Conservation (phyloP, 192 early-diverging fungal species). For the Linnemannia elongata region DNA sequence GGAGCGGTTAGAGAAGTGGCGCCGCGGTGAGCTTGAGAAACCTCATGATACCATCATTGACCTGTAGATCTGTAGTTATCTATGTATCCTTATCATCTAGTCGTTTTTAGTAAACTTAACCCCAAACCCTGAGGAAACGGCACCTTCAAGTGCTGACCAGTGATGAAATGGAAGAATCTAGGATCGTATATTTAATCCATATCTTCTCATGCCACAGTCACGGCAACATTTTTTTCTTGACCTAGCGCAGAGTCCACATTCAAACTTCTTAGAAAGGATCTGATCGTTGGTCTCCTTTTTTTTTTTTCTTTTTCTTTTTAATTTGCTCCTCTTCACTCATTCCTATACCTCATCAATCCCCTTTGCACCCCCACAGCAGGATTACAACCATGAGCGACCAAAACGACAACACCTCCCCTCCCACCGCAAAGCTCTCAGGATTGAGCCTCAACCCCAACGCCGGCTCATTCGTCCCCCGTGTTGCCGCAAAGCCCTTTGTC, state of each 20-base stretch:
- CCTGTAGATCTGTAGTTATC: background rate
- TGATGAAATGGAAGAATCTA: conserved; percentile 5
- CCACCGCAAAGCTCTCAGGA: conserved; percentile 63
- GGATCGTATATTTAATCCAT: background rate
- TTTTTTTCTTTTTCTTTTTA: background rate
- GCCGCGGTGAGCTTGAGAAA: conserved; percentile 32
- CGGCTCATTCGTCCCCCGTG: conserved; percentile 75
- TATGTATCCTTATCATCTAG: background rate
- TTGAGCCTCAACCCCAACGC: conserved; percentile 75
- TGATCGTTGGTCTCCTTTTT: conserved; percentile 8
- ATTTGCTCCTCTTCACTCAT: conserved; percentile 7
- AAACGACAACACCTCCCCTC: conserved; percentile 31
- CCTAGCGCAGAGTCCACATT: background rate
- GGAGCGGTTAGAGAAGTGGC: conserved; percentile 33
- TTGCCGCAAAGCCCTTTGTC: conserved; percentile 79
- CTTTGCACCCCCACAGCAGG: background rate
- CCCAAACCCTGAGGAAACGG: background rate
- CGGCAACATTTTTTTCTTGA: conserved; percentile 3
- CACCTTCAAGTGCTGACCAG: background rate
- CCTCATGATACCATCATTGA: background rate
- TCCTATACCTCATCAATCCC: background rate
- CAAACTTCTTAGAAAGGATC: conserved; percentile 3
- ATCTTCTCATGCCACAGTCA: background rate
- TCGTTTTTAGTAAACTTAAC: background rate
- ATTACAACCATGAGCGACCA: conserved; percentile 51